These are phyloP conservation scores for Citrus reticulata DNA, from an alignment of 345 rosid species.

Conservation along the genomic window DNA sequence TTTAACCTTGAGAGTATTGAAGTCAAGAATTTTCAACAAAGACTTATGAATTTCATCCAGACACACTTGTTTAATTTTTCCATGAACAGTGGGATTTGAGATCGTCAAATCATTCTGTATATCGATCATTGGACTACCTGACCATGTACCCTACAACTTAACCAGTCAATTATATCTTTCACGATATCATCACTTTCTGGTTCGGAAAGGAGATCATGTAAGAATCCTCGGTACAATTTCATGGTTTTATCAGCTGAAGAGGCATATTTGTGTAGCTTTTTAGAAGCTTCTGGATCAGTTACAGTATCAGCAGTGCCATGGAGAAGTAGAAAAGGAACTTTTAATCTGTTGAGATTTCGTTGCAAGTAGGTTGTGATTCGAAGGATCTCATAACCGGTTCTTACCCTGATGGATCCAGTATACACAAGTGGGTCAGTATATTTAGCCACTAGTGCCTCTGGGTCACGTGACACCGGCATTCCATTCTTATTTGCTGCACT, in stretches of 20 bases:
- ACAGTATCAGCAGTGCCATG: conserved; percentile 82
- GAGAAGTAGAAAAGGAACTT: conserved; percentile 74
- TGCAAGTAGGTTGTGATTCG: conserved; percentile 62
- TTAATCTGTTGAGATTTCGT: conserved; percentile 57
- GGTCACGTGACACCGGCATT: conserved; percentile 84
- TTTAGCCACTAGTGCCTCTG: conserved; percentile 70
- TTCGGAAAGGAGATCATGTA: conserved; percentile 88
- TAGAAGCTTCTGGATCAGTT: conserved; percentile 77
- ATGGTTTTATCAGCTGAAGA: conserved; percentile 69
- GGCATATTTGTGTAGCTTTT: conserved; percentile 65
- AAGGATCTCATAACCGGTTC: conserved; percentile 92
- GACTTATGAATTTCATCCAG: too few species aligned
- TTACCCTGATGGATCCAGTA: conserved; percentile 77
- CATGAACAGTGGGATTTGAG: too few species aligned
- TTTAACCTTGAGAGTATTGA: too few species aligned
- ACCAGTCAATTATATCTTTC: conserved; percentile 71
- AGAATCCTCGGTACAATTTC: conserved; percentile 60
- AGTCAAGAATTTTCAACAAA: too few species aligned
- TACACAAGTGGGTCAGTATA: conserved; percentile 90
- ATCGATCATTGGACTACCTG: conserved; percentile 2
- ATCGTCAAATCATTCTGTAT: too few species aligned
- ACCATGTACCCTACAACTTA: conserved; percentile 43
- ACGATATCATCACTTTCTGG: conserved; percentile 68
- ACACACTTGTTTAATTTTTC: too few species aligned
- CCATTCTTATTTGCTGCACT: conserved; percentile 86